Percentiles rank a stretch among this genome's conserved stretches.
Evolutionary conservation across 345 rosid genomes (phyloP).

Genomic region (Schrenkiella parvula): DNA sequence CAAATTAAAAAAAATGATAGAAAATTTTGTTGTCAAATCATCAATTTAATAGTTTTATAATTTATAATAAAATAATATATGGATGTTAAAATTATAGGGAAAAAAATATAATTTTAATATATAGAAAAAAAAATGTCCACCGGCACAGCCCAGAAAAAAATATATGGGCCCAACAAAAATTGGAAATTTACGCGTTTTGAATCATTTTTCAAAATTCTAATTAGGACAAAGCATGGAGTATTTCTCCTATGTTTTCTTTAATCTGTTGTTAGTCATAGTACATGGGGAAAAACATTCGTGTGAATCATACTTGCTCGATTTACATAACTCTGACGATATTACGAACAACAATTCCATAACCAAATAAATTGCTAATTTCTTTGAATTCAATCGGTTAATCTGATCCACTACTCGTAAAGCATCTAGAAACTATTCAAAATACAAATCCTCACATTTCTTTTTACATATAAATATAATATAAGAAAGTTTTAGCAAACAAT

Average conservation of each 20-base stretch:
- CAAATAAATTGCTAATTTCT: not conserved
- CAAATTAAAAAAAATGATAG: too few species aligned
- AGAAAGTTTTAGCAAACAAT: constrained; percentile 12
- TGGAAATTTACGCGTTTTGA: not conserved
- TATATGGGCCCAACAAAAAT: constrained; percentile 4
- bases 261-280: not conserved
- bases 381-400: not conserved
- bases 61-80: too few species aligned
- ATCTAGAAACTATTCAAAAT: not conserved
- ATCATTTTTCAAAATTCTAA: constrained; percentile 2
- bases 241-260: too few species aligned
- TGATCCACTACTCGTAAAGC: not conserved
- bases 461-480: not conserved
- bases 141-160: not conserved
- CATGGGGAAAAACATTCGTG: not conserved
- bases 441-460: not conserved
- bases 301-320: not conserved
- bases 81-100: too few species aligned
- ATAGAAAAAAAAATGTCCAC: not conserved
- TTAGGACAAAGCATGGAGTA: constrained; percentile 20
- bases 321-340: not conserved
- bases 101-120: too few species aligned
- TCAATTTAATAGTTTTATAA: too few species aligned
- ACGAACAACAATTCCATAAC: not conserved
- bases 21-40: too few species aligned